phyloP scores from a whole-genome alignment of 2,329 filamentous ascomycete genomes.

The Penicillium sp. region DNA sequence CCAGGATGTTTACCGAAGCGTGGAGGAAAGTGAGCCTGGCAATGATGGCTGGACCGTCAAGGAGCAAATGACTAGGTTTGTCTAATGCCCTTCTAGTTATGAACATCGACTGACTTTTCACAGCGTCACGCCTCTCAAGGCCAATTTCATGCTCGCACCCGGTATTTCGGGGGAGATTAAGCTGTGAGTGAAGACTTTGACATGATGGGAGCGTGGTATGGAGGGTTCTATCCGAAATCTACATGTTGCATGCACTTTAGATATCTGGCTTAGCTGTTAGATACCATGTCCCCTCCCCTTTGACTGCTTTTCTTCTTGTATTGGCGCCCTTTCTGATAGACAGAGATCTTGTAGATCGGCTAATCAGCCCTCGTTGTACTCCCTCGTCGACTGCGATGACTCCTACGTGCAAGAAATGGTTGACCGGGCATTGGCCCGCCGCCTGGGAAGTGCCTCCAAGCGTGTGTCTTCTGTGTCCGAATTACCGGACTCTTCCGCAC shows the following conservation, averaged over 20 bases:
- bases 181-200: slow-evolving; percentile 65
- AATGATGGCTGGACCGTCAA: slow-evolving; percentile 93
- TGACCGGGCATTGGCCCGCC: slow-evolving; percentile 64
- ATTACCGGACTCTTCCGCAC: slow-evolving; percentile 47
- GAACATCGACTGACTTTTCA: not conserved
- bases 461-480: slow-evolving; percentile 55
- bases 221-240: slow-evolving; percentile 25
- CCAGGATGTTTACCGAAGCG: slow-evolving; percentile 80
- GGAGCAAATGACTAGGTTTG: slow-evolving; percentile 79
- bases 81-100: not conserved
- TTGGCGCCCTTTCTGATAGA: slow-evolving; percentile 34
- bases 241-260: slow-evolving; percentile 26
- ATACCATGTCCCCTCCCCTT: slow-evolving; percentile 21
- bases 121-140: slow-evolving; percentile 85
- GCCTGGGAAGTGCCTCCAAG: slow-evolving; percentile 58
- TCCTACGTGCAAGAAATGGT: slow-evolving; percentile 86
- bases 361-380: slow-evolving; percentile 57
- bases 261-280: slow-evolving; percentile 31
- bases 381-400: slow-evolving; percentile 81
- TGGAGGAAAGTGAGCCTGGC: slow-evolving; percentile 74
- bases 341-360: slow-evolving; percentile 36
- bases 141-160: slow-evolving; percentile 82
- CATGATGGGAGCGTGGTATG: slow-evolving; percentile 18
- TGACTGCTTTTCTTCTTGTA: slow-evolving; percentile 12
- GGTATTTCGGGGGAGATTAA: slow-evolving; percentile 70